Evolutionary conservation across 2,329 filamentous ascomycete species (phyloP), one percentile per base, ranked within the genome.

Genomic region (Aspergillus eucalypticola): DNA sequence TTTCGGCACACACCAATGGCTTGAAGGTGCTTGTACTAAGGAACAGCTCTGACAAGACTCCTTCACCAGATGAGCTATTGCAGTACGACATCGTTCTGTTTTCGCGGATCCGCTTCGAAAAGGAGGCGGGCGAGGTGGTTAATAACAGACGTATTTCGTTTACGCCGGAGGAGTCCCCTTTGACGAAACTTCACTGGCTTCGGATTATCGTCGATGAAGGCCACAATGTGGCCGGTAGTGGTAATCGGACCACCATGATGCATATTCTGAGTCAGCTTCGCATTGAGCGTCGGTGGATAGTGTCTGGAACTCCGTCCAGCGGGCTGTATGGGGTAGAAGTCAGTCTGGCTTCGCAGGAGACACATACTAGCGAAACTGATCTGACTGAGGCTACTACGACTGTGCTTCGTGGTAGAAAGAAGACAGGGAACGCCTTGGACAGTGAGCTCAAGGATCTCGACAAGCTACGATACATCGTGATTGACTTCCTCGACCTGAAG

Each of bases 171-270:
- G 72, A 83, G 8, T 90, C 87, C 1, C 85, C 89, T 0, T 75
- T 97, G 17, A 86, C 86, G 41, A 76, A 85, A 7, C 75, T 97
- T 3, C 92, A 91, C 67, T 96, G 94, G 83, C 88, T 96, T 68
- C 84, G 94, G 1, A 88, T 96, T 50, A 93, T 98, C 49, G 89
- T 96, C 17, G 94, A 98, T 65, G 94, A 97, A 80, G 94, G 94
- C 0, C 92, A 97, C 72, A 90, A 85, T 60, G 88, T 96, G 60
- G 91, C 91, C 0, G 89, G 90, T 39, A 85, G 84, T 5, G 79
- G 79, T 8, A 80, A 79, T 54, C 86, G 82, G 66, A 91, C 86
- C 1, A 83, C 80, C 49, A 84, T 86, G 32, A 80, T 84, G 5
- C 72, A 82, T 15, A 79, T 88, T 8, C 77, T 86, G 5, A 76